Conservation (phyloP, 2,329 filamentous ascomycete genomes). For the Botryotinia narcissicola region DNA sequence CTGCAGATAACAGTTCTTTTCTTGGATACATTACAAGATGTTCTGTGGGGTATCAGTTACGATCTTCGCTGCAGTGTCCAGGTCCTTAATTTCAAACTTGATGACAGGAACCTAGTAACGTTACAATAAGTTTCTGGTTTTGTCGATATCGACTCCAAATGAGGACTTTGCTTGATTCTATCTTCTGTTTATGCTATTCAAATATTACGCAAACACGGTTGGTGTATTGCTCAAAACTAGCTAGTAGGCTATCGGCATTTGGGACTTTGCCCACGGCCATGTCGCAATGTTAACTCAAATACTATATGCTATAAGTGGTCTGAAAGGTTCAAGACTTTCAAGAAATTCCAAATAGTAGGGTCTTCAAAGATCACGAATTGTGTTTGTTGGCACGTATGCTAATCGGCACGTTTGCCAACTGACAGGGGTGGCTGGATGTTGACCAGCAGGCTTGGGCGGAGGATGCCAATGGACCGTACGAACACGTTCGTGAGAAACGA, state of each 20-base stretch:
- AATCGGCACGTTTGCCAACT: neutral
- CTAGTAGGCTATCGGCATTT: neutral
- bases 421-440: neutral
- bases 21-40: neutral
- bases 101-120: constrained; percentile 14
- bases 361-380: neutral
- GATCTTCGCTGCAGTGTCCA: neutral
- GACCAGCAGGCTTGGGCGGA: neutral
- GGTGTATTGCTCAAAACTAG: neutral
- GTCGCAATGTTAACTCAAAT: neutral
- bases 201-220: neutral
- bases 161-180: neutral
- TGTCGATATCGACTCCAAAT: neutral
- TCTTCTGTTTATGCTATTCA: neutral
- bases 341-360: neutral
- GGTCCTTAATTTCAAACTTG: constrained; percentile 5
- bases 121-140: neutral
- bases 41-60: neutral
- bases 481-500: neutral
- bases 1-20: neutral
- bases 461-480: neutral
- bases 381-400: neutral
- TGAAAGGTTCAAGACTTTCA: neutral
- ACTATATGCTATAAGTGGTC: neutral
- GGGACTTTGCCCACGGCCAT: neutral